Evolutionary conservation across 352 stramenopile species (phyloP).

Genomic region (Phytophthora constricta): DNA sequence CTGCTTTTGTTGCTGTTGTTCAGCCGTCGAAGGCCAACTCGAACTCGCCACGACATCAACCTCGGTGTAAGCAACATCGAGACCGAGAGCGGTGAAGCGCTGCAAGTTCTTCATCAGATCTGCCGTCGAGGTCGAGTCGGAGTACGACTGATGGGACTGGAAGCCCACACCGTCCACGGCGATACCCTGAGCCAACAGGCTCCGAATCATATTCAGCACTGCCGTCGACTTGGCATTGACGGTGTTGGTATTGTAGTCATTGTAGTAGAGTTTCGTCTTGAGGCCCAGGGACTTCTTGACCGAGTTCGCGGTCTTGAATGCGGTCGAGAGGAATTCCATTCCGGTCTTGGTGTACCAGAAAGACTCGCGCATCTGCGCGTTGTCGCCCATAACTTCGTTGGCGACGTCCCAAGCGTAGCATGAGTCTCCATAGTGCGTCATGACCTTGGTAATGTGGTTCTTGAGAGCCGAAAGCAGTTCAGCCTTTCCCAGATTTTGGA

Average conservation of each 20-base stretch:
- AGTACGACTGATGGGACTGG: slow-evolving; percentile 23
- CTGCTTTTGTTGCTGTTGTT: slow-evolving; percentile 3
- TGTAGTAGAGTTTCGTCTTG: slow-evolving; percentile 39
- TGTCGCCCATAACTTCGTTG: slow-evolving; percentile 42
- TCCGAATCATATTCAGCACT: slow-evolving; percentile 31
- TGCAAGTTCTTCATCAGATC: slow-evolving; percentile 19
- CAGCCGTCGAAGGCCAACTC: slow-evolving; percentile 2
- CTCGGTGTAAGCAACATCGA: slow-evolving; percentile 24
- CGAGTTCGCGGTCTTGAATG: slow-evolving; percentile 34
- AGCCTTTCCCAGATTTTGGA: slow-evolving; percentile 28
- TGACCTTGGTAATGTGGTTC: slow-evolving; percentile 38
- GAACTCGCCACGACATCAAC: slow-evolving; percentile 11
- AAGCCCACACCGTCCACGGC: slow-evolving; percentile 35
- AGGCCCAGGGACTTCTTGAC: slow-evolving; percentile 37
- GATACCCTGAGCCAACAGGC: slow-evolving; percentile 24
- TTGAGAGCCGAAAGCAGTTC: slow-evolving; percentile 29
- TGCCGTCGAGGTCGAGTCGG: background rate
- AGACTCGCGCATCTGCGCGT: slow-evolving; percentile 30
- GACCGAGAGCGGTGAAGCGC: slow-evolving; percentile 14
- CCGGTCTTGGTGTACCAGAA: slow-evolving; percentile 46
- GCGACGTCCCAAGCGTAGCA: slow-evolving; percentile 43
- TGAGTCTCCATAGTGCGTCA: slow-evolving; percentile 36
- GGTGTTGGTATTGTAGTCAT: slow-evolving; percentile 41
- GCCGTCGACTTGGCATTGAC: slow-evolving; percentile 43
- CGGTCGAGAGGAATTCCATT: slow-evolving; percentile 37